phyloP scores from a whole-genome alignment of 495 filamentous ascomycete species.

The Penicillium coffeae region DNA sequence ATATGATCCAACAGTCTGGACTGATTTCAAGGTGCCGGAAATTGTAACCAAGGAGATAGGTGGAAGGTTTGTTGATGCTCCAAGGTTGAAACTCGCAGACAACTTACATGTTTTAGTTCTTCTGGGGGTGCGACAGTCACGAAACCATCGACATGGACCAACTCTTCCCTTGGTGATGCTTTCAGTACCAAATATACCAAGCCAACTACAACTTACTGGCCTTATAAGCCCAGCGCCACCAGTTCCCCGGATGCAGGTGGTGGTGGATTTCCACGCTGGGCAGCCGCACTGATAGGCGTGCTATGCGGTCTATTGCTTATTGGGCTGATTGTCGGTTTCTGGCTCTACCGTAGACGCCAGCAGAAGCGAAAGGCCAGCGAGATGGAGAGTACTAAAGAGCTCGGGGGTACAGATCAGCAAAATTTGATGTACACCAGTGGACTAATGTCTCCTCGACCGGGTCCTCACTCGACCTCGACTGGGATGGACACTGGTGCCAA shows the following conservation, averaged over 20 bases:
- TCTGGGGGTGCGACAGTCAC: slow-evolving; percentile 59
- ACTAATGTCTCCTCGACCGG: slow-evolving; percentile 7
- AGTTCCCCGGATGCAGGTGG: slow-evolving; percentile 6
- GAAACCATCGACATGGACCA: slow-evolving; percentile 47
- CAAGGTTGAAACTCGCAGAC: not conserved
- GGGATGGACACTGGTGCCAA: slow-evolving; percentile 11
- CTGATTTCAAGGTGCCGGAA: slow-evolving; percentile 60
- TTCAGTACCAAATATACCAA: slow-evolving; percentile 56
- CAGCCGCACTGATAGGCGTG: slow-evolving; percentile 63
- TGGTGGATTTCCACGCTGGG: slow-evolving; percentile 53
- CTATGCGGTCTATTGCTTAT: slow-evolving; percentile 60
- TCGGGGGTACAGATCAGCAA: slow-evolving; percentile 3
- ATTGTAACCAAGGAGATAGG: slow-evolving; percentile 56
- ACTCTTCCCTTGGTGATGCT: slow-evolving; percentile 45
- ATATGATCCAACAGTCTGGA: slow-evolving; percentile 58
- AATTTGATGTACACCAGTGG: slow-evolving; percentile 14
- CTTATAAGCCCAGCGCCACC: slow-evolving; percentile 41
- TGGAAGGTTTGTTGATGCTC: slow-evolving; percentile 43
- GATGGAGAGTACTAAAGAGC: not conserved
- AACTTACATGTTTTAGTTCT: slow-evolving; percentile 18
- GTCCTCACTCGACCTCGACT: slow-evolving; percentile 11
- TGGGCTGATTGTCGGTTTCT: slow-evolving; percentile 49
- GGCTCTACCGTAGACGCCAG: slow-evolving; percentile 54
- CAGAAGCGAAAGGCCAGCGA: not conserved
- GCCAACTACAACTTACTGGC: slow-evolving; percentile 56